phyloP scores from a whole-genome alignment of 331 rosid species.

The Malus hybrid region DNA sequence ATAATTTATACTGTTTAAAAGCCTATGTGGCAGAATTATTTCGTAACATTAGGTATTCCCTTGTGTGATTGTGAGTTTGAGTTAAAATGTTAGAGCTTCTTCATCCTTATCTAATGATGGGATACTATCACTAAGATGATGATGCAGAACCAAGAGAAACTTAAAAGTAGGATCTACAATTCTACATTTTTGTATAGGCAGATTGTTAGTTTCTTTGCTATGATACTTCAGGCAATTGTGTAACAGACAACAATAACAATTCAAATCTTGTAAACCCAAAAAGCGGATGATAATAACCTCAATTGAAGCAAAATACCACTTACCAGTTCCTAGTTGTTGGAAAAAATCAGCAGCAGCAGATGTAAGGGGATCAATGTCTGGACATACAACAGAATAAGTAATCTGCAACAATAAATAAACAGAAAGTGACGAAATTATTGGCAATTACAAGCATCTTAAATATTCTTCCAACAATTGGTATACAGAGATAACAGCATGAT shows the following conservation, averaged over 20 bases:
- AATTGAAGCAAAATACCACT: conserved; percentile 19
- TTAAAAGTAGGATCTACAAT: neutral
- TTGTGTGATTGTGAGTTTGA: neutral
- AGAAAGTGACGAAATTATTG: conserved; percentile 6
- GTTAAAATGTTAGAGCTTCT: neutral
- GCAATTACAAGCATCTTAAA: conserved; percentile 15
- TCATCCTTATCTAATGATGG: neutral
- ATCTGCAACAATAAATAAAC: conserved; percentile 57
- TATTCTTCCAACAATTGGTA: neutral
- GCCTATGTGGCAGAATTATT: neutral
- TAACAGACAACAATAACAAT: neutral
- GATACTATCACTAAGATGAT: neutral
- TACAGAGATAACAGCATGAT: conserved; percentile 6
- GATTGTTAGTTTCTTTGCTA: neutral
- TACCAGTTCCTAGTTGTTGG: conserved; percentile 96
- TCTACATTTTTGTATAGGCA: neutral
- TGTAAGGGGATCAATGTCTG: conserved; percentile 90
- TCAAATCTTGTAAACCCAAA: neutral
- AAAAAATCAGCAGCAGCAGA: conserved; percentile 92
- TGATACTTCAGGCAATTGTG: neutral
- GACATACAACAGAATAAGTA: conserved; percentile 73
- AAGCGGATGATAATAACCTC: neutral
- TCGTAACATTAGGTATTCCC: neutral
- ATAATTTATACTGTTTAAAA: neutral
- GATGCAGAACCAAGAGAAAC: too few relatives aligned